Evolutionary conservation across 345 rosid species (phyloP), one percentile per base, ranked within the genome.

Genomic region (Populus deltoides): DNA sequence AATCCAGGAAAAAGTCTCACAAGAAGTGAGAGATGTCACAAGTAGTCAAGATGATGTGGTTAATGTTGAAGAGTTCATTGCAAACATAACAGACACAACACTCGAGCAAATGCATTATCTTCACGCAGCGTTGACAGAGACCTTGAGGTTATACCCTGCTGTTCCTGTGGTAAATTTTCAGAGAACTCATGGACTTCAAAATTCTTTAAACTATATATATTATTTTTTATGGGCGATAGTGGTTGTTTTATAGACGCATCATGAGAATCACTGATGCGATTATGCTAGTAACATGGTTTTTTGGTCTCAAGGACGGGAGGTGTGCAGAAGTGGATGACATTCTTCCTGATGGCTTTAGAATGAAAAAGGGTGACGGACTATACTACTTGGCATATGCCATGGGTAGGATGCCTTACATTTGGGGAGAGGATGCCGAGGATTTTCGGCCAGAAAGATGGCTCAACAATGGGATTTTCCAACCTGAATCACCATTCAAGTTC

Each of bases 391-490:
- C 93, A 0, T 95, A 92, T 38, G 87, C 96, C 22, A 95, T 93
- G 97, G 98, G 91, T 4, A 91, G 97, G 85, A 90, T 93, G 96
- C 66, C 74, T 71, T 85, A 78, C 74, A 82, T 90, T 7, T 93
- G 98, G 97, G 97, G 98, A 5, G 86, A 91, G 3, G 92, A 90
- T 73, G 93, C 91, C 1, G 90, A 87, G 74, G 92, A 82, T 13
- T 92, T 89, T 78, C 79, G 77, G 24, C 97, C 97, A 0, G 93
- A 93, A 84, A 88, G 98, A 83, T 92, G 98, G 97, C 87, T 93
- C 27, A 77, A 82, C 24, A 73, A 87, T 41, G 93, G 97, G 31
- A 47, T 78, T 31, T 91, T 94, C 76, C 93, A 86, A 53, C 92
- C 90, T 0, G 89, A 93, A 76, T 85, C 91, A 1, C 90, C 92